Percentiles rank a stretch among this genome's conserved stretches.
phyloP scores from a whole-genome alignment of 768 basidiomycete species.

The Rubroboletus pulcherrimus region DNA sequence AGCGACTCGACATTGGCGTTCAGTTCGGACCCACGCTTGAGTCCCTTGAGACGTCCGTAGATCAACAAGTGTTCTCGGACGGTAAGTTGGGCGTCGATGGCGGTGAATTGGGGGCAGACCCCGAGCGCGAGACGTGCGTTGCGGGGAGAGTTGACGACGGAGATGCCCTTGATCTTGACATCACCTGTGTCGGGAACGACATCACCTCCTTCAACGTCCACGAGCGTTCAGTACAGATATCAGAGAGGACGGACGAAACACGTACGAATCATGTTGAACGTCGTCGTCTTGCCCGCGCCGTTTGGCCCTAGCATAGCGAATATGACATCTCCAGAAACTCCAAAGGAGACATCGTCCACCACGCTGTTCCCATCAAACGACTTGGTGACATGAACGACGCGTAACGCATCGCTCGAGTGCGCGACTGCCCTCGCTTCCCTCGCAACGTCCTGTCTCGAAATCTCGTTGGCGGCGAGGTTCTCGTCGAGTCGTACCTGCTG shows the following conservation, averaged over 20 bases:
- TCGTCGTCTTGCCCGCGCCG: conserved; percentile 81
- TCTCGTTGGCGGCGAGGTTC: conserved; percentile 11
- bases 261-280: conserved; percentile 76
- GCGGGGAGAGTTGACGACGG: conserved; percentile 61
- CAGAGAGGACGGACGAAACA: neutral
- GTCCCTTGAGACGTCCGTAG: conserved; percentile 72
- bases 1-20: conserved; percentile 51
- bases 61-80: conserved; percentile 73
- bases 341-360: conserved; percentile 72
- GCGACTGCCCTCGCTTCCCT: conserved; percentile 49
- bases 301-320: conserved; percentile 79
- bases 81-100: conserved; percentile 73
- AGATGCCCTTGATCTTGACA: conserved; percentile 61
- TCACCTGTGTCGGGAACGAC: conserved; percentile 66
- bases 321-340: conserved; percentile 56
- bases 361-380: conserved; percentile 52
- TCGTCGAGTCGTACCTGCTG: conserved; percentile 10
- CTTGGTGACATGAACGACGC: conserved; percentile 62
- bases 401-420: conserved; percentile 52
- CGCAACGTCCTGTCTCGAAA: conserved; percentile 48
- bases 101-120: conserved; percentile 82
- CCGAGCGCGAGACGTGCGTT: conserved; percentile 66
- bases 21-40: conserved; percentile 48
- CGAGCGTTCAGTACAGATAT: neutral
- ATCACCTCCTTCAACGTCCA: conserved; percentile 52